Base-by-base conservation (phyloP, 345 rosid genomes). In the Lumnitzera littorea region DNA sequence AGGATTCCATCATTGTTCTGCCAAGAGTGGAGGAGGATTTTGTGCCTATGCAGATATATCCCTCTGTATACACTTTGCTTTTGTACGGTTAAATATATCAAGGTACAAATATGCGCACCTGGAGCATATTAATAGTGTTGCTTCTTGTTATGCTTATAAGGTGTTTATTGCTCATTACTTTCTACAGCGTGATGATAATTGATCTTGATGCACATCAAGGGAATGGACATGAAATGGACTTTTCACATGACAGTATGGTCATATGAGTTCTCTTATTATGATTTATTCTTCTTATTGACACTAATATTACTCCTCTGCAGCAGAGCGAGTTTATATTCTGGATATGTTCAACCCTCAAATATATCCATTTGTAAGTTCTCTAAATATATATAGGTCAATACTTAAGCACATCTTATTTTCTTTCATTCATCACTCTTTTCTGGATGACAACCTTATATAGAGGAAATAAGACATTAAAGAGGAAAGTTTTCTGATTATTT, bases 151-250 rank as follows among this genome's bases (percentile, higher is more conserved):
- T 36, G 43, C 43, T 36, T 36, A 36, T 4, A 36, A 36, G 43
- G 43, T 36, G 9, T 17, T 52, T 25, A 17, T 16, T 25, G 20
- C 13, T 25, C 31, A 2, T 27, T 52, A 69, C 72, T 50, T 60
- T 48, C 29, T 65, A 12, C 76, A 92, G 96, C 82, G 95, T 86
- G 67, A 92, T 92, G 97, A 86, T 92, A 62, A 81, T 92, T 71
- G 99, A 92, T 90, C 88, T 92, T 4, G 98, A 92, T 70, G 98
- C 97, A 43, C 98, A 92, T 76, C 99, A 92, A 82, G 99, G 99
- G 63, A 92, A 92, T 68, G 99, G 97, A 74, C 96, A 92, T 31
- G 99, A 90, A 73, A 86, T 50, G 71, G 98, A 92, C 77, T 91
- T 89, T 52, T 74, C 87, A 15, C 36, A 73, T 75, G 97, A 92